Conservation (phyloP, 2,329 filamentous ascomycete species). For the Chaetomium olivaceum region DNA sequence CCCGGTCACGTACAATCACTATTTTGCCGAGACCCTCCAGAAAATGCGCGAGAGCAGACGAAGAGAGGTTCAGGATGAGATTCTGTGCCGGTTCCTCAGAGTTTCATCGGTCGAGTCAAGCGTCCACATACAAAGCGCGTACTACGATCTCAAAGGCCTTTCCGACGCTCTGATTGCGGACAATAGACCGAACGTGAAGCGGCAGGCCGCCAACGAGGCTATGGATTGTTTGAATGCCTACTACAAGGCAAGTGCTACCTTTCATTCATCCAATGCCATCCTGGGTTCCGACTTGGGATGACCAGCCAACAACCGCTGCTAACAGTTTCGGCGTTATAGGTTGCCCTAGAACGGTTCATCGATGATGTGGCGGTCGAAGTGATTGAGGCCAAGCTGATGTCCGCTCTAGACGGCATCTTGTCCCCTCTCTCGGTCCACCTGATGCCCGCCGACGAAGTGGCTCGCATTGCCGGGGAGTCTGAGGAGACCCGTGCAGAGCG, state of each 20-base stretch:
- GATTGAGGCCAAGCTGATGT: conserved; percentile 45
- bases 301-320: not conserved
- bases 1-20: conserved; percentile 56
- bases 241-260: conserved; percentile 36
- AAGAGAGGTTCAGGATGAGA: not conserved
- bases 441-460: conserved; percentile 42
- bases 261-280: not conserved
- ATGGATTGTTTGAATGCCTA: conserved; percentile 41
- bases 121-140: not conserved
- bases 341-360: conserved; percentile 47
- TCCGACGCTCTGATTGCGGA: not conserved
- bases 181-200: conserved; percentile 34
- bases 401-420: conserved; percentile 41
- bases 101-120: not conserved
- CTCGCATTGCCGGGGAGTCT: conserved; percentile 45
- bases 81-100: conserved; percentile 11
- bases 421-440: conserved; percentile 42
- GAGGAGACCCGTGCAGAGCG: conserved; percentile 41
- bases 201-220: conserved; percentile 37
- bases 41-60: conserved; percentile 31
- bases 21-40: conserved; percentile 45
- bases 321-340: conserved; percentile 35
- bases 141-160: conserved; percentile 12
- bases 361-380: conserved; percentile 47
- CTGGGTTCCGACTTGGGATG: not conserved